Conservation (phyloP, 768 basidiomycete genomes). For the Suillus fuscotomentosus region DNA sequence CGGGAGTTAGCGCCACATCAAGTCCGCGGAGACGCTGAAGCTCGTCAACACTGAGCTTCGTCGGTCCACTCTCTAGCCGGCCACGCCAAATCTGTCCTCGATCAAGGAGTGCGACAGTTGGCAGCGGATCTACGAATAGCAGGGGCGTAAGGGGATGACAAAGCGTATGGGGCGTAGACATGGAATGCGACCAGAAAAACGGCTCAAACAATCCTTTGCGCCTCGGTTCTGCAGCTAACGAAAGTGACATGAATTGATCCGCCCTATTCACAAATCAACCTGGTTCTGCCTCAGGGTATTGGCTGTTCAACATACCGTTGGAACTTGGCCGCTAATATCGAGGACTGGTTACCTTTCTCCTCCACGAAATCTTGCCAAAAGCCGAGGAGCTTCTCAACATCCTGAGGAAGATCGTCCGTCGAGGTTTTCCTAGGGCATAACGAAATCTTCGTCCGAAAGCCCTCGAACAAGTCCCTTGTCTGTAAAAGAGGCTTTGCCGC, state of each 20-base stretch:
- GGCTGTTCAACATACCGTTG: slow-evolving; percentile 46
- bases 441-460: slow-evolving; percentile 46
- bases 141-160: slow-evolving; percentile 59
- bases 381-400: slow-evolving; percentile 46
- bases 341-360: slow-evolving; percentile 36
- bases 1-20: slow-evolving; percentile 42
- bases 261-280: slow-evolving; percentile 37
- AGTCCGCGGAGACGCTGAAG: slow-evolving; percentile 55
- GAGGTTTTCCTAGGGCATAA: slow-evolving; percentile 46
- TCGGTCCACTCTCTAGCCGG: slow-evolving; percentile 62
- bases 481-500: slow-evolving; percentile 37
- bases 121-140: slow-evolving; percentile 74
- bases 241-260: slow-evolving; percentile 78
- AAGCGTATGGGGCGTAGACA: slow-evolving; percentile 34
- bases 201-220: slow-evolving; percentile 76
- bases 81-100: slow-evolving; percentile 61
- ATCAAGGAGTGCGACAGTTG: slow-evolving; percentile 66
- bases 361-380: slow-evolving; percentile 56
- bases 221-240: slow-evolving; percentile 71
- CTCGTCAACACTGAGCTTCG: slow-evolving; percentile 49
- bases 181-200: slow-evolving; percentile 62
- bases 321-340: slow-evolving; percentile 52
- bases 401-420: slow-evolving; percentile 38
- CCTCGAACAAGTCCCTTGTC: slow-evolving; percentile 50
- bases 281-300: background rate